A percentile compares a stretch with the other conserved stretches of the same genome.
phyloP scores from a whole-genome alignment of 2,329 filamentous ascomycete genomes.

The Xylariaceae sp. region DNA sequence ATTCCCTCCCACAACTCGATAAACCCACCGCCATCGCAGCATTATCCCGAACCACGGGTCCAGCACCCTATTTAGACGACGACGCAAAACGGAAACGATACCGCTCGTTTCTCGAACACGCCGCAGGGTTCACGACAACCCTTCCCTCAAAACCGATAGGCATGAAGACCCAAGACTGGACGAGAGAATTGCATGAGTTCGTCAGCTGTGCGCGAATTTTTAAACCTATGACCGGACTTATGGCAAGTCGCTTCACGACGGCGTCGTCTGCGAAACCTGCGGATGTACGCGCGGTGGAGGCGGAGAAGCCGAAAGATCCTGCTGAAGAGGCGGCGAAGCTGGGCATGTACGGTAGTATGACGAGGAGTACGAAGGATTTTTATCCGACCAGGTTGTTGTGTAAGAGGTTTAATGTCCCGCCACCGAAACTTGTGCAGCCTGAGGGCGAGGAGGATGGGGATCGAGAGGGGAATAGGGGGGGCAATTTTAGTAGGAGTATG shows the following conservation, averaged over 20 bases:
- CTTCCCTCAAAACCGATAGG: slow-evolving; percentile 33
- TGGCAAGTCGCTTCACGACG: slow-evolving; percentile 91
- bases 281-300: slow-evolving; percentile 15
- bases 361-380: slow-evolving; percentile 68
- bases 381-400: slow-evolving; percentile 82
- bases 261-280: slow-evolving; percentile 40
- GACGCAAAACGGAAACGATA: slow-evolving; percentile 78
- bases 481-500: not conserved
- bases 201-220: slow-evolving; percentile 67
- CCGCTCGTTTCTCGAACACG: slow-evolving; percentile 73
- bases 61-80: slow-evolving; percentile 80
- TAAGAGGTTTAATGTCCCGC: slow-evolving; percentile 87
- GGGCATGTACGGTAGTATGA: slow-evolving; percentile 92
- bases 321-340: slow-evolving; percentile 83
- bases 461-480: slow-evolving; percentile 18
- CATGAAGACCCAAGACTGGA: slow-evolving; percentile 68
- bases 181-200: slow-evolving; percentile 77
- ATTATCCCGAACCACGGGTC: slow-evolving; percentile 49
- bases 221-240: slow-evolving; percentile 84
- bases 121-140: slow-evolving; percentile 57
- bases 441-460: slow-evolving; percentile 41
- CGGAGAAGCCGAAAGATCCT: slow-evolving; percentile 58
- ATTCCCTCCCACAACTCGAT: slow-evolving; percentile 62
- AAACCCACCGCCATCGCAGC: slow-evolving; percentile 67
- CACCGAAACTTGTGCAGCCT: slow-evolving; percentile 65